These are phyloP conservation scores for Mycena haematopus DNA, from an alignment of 768 basidiomycete genomes.

Conservation along the genomic window DNA sequence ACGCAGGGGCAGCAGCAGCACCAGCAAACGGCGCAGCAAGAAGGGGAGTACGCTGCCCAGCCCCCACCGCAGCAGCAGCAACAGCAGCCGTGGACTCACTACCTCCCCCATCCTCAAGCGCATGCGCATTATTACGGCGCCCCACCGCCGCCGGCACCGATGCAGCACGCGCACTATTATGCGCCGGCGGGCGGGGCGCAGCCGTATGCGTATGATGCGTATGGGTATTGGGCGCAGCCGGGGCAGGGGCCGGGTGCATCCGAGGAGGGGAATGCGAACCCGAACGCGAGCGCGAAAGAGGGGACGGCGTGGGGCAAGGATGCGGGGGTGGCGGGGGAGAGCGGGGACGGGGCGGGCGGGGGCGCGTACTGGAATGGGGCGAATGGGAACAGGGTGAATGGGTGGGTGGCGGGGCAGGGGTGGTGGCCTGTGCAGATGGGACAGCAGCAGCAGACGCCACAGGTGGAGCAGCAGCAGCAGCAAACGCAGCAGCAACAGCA, in stretches of 20 bases:
- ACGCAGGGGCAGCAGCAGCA: neutral
- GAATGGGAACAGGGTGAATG: neutral
- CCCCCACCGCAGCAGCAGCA: neutral
- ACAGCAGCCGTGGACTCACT: neutral
- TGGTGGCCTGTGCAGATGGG: neutral
- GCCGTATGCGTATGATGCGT: neutral
- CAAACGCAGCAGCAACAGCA: neutral
- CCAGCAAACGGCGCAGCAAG: constrained; percentile 1
- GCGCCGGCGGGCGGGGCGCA: neutral
- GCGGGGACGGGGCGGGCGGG: neutral
- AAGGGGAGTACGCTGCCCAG: no score
- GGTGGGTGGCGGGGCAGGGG: neutral
- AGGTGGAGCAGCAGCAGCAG: neutral
- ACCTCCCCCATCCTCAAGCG: neutral
- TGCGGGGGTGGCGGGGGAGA: neutral
- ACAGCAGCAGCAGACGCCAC: neutral
- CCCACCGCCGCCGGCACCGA: neutral
- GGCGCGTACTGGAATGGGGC: neutral
- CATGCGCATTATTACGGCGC: constrained; percentile 8
- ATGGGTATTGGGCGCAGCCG: constrained; percentile 1
- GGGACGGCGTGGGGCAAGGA: neutral
- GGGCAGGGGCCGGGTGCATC: neutral
- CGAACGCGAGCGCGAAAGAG: no score
- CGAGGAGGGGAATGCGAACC: neutral
- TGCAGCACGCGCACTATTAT: neutral